Evolutionary conservation across 108 stramenopile genomes (phyloP).

Genomic region (Asterionellopsis glacialis): DNA sequence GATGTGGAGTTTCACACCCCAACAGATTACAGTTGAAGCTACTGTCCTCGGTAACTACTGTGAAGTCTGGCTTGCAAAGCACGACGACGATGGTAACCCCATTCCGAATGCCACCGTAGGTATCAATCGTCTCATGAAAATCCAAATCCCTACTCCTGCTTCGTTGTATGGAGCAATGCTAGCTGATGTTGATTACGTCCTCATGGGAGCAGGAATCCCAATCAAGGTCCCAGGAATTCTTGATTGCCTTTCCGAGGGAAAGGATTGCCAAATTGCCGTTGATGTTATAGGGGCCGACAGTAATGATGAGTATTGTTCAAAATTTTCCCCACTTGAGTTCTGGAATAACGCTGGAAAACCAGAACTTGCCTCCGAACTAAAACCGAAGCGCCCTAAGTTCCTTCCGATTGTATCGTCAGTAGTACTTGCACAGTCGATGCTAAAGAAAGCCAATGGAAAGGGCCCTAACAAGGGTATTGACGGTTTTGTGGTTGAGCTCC

Average conservation of each 20-base stretch:
- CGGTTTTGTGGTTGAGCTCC: conserved; percentile 43
- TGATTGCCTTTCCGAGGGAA: conserved; percentile 31
- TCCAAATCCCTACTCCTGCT: conserved; percentile 36
- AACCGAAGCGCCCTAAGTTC: conserved; percentile 29
- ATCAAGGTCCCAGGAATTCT: conserved; percentile 40
- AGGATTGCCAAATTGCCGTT: conserved; percentile 28
- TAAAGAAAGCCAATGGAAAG: conserved; percentile 37
- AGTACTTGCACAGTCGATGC: conserved; percentile 40
- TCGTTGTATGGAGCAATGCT: conserved; percentile 48
- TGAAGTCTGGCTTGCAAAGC: conserved; percentile 53
- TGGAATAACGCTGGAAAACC: conserved; percentile 31
- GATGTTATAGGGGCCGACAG: conserved; percentile 15
- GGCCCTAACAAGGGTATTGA: conserved; percentile 42
- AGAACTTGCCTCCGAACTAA: conserved; percentile 13
- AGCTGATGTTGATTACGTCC: conserved; percentile 43
- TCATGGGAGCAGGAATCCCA: conserved; percentile 55
- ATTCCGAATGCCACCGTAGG: conserved; percentile 25
- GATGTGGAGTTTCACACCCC: conserved; percentile 32
- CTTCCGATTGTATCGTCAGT: conserved; percentile 46
- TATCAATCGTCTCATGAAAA: conserved; percentile 43
- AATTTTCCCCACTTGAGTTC: conserved; percentile 33
- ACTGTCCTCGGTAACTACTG: conserved; percentile 36
- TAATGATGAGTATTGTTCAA: background rate
- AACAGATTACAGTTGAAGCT: conserved; percentile 24
- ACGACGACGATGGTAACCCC: conserved; percentile 37